Percentiles rank a stretch among this genome's conserved stretches.
phyloP scores from a whole-genome alignment of 1,284 basidiomycete species.

The Xanthoconium separans region DNA sequence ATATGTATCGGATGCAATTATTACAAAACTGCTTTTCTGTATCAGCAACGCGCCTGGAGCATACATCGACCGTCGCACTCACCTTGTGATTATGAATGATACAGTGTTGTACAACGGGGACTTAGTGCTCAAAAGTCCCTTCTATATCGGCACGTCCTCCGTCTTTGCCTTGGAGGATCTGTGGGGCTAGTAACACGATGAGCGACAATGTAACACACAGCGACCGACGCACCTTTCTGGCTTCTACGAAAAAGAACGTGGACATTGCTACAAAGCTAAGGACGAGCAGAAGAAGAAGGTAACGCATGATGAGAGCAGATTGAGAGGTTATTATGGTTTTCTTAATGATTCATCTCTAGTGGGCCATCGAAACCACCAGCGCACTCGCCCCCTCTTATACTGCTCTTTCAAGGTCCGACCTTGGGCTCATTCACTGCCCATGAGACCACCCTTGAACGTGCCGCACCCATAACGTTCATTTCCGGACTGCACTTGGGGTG shows the following conservation, averaged over 20 bases:
- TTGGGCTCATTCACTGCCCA: constrained; percentile 8
- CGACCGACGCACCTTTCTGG: constrained; percentile 23
- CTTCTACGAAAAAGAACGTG: constrained; percentile 34
- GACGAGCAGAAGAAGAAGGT: constrained; percentile 30
- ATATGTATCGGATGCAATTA: constrained; percentile 9
- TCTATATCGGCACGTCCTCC: constrained; percentile 1
- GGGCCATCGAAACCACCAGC: constrained; percentile 20
- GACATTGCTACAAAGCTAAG: constrained; percentile 30
- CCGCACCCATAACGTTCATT: constrained; percentile 16
- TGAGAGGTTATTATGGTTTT: constrained; percentile 5
- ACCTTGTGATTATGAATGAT: constrained; percentile 27
- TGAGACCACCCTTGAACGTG: constrained; percentile 31
- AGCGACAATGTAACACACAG: constrained; percentile 1
- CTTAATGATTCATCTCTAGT: constrained; percentile 31
- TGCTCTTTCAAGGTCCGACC: constrained; percentile 25
- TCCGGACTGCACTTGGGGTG: constrained; percentile 17
- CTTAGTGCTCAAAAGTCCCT: constrained; percentile 30
- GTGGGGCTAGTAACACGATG: constrained; percentile 20
- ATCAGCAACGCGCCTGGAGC: constrained; percentile 1
- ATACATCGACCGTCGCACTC: neutral
- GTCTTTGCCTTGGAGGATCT: constrained; percentile 17
- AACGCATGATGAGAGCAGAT: constrained; percentile 20
- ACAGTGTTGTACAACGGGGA: constrained; percentile 26
- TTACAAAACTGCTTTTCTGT: constrained; percentile 7
- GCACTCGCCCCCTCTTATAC: constrained; percentile 23